phyloP scores from a whole-genome alignment of 805 yeast genomes.

The Spathaspora girioi region DNA sequence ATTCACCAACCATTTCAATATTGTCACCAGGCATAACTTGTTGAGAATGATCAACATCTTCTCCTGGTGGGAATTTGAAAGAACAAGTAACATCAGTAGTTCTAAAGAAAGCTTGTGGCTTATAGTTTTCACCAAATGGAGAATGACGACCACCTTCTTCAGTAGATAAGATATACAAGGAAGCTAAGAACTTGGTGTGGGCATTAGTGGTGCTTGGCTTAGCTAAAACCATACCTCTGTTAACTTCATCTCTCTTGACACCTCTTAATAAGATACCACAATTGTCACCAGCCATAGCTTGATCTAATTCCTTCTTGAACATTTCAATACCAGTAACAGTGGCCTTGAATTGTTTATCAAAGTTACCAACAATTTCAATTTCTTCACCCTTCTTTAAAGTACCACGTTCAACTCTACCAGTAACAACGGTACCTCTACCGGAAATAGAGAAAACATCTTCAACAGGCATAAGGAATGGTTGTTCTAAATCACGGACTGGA shows the following conservation, averaged over 20 bases:
- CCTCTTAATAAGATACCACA: slow-evolving; percentile 98
- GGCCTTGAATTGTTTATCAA: slow-evolving; percentile 82
- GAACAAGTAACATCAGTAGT: slow-evolving; percentile 93
- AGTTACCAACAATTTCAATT: slow-evolving; percentile 92
- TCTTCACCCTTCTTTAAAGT: slow-evolving; percentile 96
- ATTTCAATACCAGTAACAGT: slow-evolving; percentile 98
- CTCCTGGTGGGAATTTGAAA: slow-evolving; percentile 77
- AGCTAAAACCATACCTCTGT: slow-evolving; percentile 96
- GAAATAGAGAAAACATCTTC: slow-evolving; percentile 97
- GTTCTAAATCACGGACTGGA: slow-evolving; percentile 92
- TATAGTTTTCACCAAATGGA: slow-evolving; percentile 93
- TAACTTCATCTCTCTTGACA: slow-evolving; percentile 93
- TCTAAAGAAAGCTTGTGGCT: slow-evolving; percentile 96
- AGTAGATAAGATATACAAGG: slow-evolving; percentile 86
- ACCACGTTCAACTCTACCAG: slow-evolving; percentile 99
- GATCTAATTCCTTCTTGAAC: slow-evolving; percentile 98
- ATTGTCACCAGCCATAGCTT: slow-evolving; percentile 98
- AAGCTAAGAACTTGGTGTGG: slow-evolving; percentile 90
- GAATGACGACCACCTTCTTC: slow-evolving; percentile 99
- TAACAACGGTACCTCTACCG: slow-evolving; percentile 99
- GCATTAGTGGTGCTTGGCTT: slow-evolving; percentile 91
- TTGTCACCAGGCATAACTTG: slow-evolving; percentile 98
- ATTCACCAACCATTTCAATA: slow-evolving; percentile 89
- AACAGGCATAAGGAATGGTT: slow-evolving; percentile 94
- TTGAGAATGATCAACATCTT: slow-evolving; percentile 73